These are phyloP conservation scores for Trichosporon coremiiforme DNA, from an alignment of 1,284 basidiomycete species.

Conservation along the genomic window DNA sequence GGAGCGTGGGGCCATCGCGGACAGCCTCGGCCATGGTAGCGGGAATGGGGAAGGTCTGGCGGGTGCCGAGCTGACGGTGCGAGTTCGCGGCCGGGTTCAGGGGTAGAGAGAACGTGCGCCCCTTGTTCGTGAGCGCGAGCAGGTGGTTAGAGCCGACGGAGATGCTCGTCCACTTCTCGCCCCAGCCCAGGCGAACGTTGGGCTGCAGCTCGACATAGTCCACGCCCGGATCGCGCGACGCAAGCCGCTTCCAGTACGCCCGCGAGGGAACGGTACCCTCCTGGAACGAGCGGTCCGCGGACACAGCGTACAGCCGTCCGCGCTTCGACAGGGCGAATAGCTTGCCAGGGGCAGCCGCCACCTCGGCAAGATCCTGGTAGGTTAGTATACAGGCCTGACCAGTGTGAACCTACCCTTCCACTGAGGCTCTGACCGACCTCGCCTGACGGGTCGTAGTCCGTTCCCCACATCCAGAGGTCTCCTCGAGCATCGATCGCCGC, in stretches of 20 bases:
- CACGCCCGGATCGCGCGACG: slow-evolving; percentile 49
- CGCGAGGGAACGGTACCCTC: slow-evolving; percentile 36
- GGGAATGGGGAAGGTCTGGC: slow-evolving; percentile 62
- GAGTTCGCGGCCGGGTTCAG: slow-evolving; percentile 75
- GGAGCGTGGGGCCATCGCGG: slow-evolving; percentile 38
- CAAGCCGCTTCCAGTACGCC: slow-evolving; percentile 43
- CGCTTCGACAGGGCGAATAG: slow-evolving; percentile 71
- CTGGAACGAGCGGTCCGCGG: slow-evolving; percentile 59
- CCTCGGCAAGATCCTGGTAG: slow-evolving; percentile 66
- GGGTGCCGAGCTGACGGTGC: slow-evolving; percentile 80
- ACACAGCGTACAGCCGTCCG: slow-evolving; percentile 72
- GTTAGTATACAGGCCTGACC: slow-evolving; percentile 5
- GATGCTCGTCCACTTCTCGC: slow-evolving; percentile 70
- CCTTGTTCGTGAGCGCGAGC: slow-evolving; percentile 77
- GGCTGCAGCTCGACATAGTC: slow-evolving; percentile 57
- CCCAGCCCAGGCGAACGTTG: slow-evolving; percentile 61
- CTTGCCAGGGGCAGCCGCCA: slow-evolving; percentile 62
- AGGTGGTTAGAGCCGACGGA: slow-evolving; percentile 78
- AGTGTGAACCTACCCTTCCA: slow-evolving; percentile 65
- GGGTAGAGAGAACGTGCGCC: slow-evolving; percentile 78
- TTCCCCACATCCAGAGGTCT: slow-evolving; percentile 87
- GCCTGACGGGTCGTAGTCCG: slow-evolving; percentile 59
- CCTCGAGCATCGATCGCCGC: slow-evolving; percentile 83
- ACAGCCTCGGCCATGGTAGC: slow-evolving; percentile 36
- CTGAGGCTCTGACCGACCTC: slow-evolving; percentile 61